These are phyloP conservation scores for Cicer pinnatifidum DNA, from an alignment of 306 rosid genomes.

Conservation along the genomic window DNA sequence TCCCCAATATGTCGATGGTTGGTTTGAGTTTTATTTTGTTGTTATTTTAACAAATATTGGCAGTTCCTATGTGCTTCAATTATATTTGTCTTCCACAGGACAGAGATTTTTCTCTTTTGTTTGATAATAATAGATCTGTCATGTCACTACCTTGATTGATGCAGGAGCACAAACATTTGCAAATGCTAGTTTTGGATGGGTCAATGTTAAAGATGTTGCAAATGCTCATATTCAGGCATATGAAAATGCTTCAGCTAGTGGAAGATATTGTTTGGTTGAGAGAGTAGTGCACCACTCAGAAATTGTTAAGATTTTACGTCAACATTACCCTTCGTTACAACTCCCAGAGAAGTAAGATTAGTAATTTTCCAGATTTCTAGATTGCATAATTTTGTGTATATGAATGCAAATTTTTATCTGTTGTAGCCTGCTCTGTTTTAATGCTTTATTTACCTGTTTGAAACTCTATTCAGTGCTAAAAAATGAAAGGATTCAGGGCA, in stretches of 20 bases:
- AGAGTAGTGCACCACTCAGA: conserved; percentile 61
- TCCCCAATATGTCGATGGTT: not conserved
- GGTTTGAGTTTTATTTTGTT: not conserved
- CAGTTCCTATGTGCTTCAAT: not conserved
- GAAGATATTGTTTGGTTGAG: conserved; percentile 75
- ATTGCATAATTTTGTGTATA: conserved; percentile 9
- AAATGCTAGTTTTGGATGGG: conserved; percentile 63
- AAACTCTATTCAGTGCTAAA: not conserved
- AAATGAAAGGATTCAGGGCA: conserved; percentile 12
- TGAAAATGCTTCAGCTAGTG: conserved; percentile 81
- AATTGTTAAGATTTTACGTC: conserved; percentile 54
- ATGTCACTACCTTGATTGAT: conserved; percentile 33
- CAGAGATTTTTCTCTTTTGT: not conserved
- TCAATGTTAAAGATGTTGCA: conserved; percentile 81
- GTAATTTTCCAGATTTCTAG: not conserved
- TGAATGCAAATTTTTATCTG: not conserved
- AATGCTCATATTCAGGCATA: conserved; percentile 78
- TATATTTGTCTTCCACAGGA: not conserved
- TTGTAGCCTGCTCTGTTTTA: not conserved
- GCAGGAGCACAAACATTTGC: conserved; percentile 66
- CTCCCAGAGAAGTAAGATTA: conserved; percentile 72
- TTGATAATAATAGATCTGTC: conserved; percentile 1
- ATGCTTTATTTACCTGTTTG: conserved; percentile 28
- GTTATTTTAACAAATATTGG: not conserved
- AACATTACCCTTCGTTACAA: conserved; percentile 58